These are phyloP conservation scores for Penicillium sp. DNA, from an alignment of 2,329 filamentous ascomycete genomes.

Conservation along the genomic window DNA sequence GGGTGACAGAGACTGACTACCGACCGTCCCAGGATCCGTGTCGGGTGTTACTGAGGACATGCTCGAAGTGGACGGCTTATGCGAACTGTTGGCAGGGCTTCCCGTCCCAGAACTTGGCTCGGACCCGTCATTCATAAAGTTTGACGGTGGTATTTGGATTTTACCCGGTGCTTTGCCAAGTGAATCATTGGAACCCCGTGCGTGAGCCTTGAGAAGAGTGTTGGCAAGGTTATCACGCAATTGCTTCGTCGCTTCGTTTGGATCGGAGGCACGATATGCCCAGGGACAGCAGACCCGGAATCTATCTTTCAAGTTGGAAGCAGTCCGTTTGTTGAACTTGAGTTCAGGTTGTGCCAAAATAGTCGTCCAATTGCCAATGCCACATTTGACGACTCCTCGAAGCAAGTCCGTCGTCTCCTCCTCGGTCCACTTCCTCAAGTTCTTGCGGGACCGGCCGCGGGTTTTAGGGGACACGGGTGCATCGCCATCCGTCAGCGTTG, in stretches of 20 bases:
- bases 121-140: slow-evolving; percentile 12
- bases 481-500: slow-evolving; percentile 12
- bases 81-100: slow-evolving; percentile 13
- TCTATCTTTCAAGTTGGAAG: slow-evolving; percentile 63
- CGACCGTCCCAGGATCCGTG: slow-evolving; percentile 11
- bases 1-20: slow-evolving; percentile 14
- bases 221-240: slow-evolving; percentile 38
- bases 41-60: slow-evolving; percentile 18
- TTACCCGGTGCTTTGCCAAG: slow-evolving; percentile 14
- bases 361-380: slow-evolving; percentile 64
- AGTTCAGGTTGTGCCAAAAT: slow-evolving; percentile 59
- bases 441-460: slow-evolving; percentile 48
- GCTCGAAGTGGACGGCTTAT: slow-evolving; percentile 20
- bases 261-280: slow-evolving; percentile 42
- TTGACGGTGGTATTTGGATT: slow-evolving; percentile 28
- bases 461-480: slow-evolving; percentile 33
- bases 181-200: slow-evolving; percentile 20
- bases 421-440: slow-evolving; percentile 57
- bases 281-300: slow-evolving; percentile 57
- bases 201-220: slow-evolving; percentile 32
- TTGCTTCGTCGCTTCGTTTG: slow-evolving; percentile 37
- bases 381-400: slow-evolving; percentile 59
- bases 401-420: slow-evolving; percentile 59
- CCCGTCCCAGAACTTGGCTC: slow-evolving; percentile 14
- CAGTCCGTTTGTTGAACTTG: slow-evolving; percentile 57